phyloP scores from a whole-genome alignment of 257 asterid species.

The Ilex aquifolium region DNA sequence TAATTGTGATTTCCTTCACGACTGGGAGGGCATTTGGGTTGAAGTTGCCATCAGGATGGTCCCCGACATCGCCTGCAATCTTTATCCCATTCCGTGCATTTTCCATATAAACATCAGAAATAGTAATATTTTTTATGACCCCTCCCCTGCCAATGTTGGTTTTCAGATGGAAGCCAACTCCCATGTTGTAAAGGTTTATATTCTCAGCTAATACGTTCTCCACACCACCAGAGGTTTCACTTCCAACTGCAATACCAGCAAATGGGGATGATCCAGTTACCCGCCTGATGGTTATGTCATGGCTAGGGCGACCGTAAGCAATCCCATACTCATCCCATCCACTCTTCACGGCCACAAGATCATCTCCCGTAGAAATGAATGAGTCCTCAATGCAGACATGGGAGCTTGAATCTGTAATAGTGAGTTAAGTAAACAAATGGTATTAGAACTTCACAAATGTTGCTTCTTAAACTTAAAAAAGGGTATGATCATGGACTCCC shows the following conservation, averaged over 20 bases:
- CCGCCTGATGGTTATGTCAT: slow-evolving; percentile 65
- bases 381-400: slow-evolving; percentile 89
- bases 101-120: slow-evolving; percentile 68
- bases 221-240: slow-evolving; percentile 89
- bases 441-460: too few relatives aligned
- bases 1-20: slow-evolving; percentile 50
- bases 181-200: slow-evolving; percentile 58
- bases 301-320: slow-evolving; percentile 69
- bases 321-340: slow-evolving; percentile 96
- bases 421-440: not conserved
- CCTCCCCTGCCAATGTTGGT: slow-evolving; percentile 89
- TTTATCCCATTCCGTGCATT: slow-evolving; percentile 70
- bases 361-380: slow-evolving; percentile 84
- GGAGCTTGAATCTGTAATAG: slow-evolving; percentile 67
- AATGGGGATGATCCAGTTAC: slow-evolving; percentile 74
- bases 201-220: slow-evolving; percentile 60
- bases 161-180: slow-evolving; percentile 74
- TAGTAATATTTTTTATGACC: slow-evolving; percentile 53
- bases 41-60: slow-evolving; percentile 68
- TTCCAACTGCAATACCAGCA: slow-evolving; percentile 87
- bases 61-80: slow-evolving; percentile 80
- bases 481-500: too few relatives aligned
- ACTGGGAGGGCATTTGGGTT: slow-evolving; percentile 65
- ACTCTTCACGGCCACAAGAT: slow-evolving; percentile 80
- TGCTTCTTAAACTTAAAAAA: too few relatives aligned